These are phyloP conservation scores for Phytophthora cryptogea DNA, from an alignment of 352 stramenopile genomes.

Conservation along the genomic window DNA sequence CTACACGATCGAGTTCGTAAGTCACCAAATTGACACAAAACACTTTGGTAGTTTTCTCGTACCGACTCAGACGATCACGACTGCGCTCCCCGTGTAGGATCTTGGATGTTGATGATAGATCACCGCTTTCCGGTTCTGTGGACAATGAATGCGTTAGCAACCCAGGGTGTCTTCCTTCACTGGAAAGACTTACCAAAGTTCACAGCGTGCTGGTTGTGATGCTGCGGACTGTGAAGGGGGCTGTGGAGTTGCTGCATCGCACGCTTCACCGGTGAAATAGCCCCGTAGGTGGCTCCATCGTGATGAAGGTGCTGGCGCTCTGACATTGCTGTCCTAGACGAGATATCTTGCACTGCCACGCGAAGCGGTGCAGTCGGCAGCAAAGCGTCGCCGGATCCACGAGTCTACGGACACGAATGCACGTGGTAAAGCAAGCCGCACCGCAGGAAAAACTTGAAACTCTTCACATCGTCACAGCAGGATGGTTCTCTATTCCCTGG, in stretches of 20 bases:
- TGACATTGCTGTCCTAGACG: slow-evolving; percentile 19
- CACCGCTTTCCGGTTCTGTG: slow-evolving; percentile 31
- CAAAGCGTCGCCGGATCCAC: slow-evolving; percentile 28
- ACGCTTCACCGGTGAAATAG: slow-evolving; percentile 33
- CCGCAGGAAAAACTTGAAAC: neutral
- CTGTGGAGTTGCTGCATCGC: slow-evolving; percentile 25
- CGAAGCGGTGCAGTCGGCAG: slow-evolving; percentile 19
- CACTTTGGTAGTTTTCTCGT: neutral
- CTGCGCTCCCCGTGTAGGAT: slow-evolving; percentile 29
- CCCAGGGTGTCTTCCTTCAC: neutral
- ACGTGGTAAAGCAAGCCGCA: neutral
- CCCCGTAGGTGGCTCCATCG: slow-evolving; percentile 25
- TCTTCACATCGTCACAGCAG: slow-evolving; percentile 5
- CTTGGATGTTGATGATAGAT: slow-evolving; percentile 27
- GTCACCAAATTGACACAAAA: neutral
- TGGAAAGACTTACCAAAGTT: slow-evolving; percentile 29
- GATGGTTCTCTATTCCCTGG: slow-evolving; percentile 33
- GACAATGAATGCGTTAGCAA: slow-evolving; percentile 1
- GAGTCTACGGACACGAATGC: neutral
- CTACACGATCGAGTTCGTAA: slow-evolving; percentile 9
- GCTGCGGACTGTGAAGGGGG: slow-evolving; percentile 19
- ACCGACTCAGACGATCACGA: slow-evolving; percentile 40
- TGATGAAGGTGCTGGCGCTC: slow-evolving; percentile 30
- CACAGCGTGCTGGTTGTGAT: slow-evolving; percentile 26
- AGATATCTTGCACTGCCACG: slow-evolving; percentile 23